A percentile compares a stretch with the other conserved stretches of the same genome.
phyloP scores from a whole-genome alignment of 805 yeast species.

The Kuraishia capsulata region DNA sequence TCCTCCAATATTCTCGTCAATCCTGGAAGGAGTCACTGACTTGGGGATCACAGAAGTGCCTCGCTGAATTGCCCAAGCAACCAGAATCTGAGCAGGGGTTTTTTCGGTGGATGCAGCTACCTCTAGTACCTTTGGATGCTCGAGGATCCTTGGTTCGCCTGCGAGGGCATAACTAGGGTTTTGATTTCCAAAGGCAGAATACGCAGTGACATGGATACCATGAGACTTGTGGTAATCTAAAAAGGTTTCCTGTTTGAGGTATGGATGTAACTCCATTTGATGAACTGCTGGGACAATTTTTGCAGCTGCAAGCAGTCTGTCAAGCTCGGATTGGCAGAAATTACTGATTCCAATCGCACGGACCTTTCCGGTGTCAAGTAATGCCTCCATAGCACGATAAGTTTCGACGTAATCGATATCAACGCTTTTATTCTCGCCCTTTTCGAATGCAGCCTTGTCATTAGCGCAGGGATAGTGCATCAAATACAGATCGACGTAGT shows the following conservation, averaged over 20 bases:
- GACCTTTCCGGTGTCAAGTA: slow-evolving; percentile 40
- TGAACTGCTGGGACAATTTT: slow-evolving; percentile 55
- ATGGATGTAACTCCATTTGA: slow-evolving; percentile 73
- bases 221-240: slow-evolving; percentile 40
- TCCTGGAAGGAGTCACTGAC: slow-evolving; percentile 34
- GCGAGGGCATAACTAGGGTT: slow-evolving; percentile 7
- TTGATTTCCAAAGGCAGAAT: slow-evolving; percentile 63
- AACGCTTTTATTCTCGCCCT: slow-evolving; percentile 20
- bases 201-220: slow-evolving; percentile 58
- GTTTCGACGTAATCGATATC: slow-evolving; percentile 40
- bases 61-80: slow-evolving; percentile 54
- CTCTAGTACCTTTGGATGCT: slow-evolving; percentile 29
- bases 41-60: slow-evolving; percentile 46
- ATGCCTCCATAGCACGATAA: slow-evolving; percentile 53
- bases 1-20: slow-evolving; percentile 15
- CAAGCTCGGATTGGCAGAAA: slow-evolving; percentile 44
- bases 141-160: slow-evolving; percentile 38
- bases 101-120: slow-evolving; percentile 34
- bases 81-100: slow-evolving; percentile 39
- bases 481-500: slow-evolving; percentile 70
- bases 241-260: slow-evolving; percentile 54
- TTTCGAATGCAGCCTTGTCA: slow-evolving; percentile 29
- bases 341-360: slow-evolving; percentile 73
- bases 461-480: slow-evolving; percentile 65
- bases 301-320: slow-evolving; percentile 37